Evolutionary conservation across 208 protist genomes (phyloP).

Genomic region (Lotmaria passim): DNA sequence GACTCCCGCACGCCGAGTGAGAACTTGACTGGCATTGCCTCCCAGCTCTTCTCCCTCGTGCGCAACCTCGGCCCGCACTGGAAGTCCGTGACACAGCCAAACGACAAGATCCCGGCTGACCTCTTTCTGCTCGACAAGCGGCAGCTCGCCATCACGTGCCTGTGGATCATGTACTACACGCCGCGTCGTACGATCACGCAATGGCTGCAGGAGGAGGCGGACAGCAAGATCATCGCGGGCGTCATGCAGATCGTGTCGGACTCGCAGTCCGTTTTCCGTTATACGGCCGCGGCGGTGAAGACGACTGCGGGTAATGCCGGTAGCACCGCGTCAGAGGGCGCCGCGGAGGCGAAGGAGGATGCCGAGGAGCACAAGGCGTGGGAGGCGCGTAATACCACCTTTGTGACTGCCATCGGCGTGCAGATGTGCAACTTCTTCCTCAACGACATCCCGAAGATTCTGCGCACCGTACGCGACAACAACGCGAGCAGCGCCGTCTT

Average conservation of each 20-base stretch:
- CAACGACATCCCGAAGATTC: conserved; percentile 51
- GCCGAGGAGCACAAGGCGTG: conserved; percentile 48
- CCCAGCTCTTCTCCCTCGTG: conserved; percentile 75
- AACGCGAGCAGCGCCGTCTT: conserved; percentile 58
- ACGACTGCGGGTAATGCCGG: neutral
- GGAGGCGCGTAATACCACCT: conserved; percentile 80
- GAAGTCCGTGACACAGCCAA: conserved; percentile 60
- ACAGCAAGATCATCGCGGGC: conserved; percentile 64
- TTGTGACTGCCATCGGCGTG: conserved; percentile 74
- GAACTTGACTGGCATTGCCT: conserved; percentile 62
- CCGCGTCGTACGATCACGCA: conserved; percentile 39
- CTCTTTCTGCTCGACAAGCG: conserved; percentile 62
- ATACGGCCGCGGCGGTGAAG: conserved; percentile 31
- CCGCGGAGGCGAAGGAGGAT: neutral
- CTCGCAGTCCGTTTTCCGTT: conserved; percentile 75
- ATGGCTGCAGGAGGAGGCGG: conserved; percentile 60
- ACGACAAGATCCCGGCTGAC: conserved; percentile 49
- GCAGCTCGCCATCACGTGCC: conserved; percentile 55
- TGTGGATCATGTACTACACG: conserved; percentile 88
- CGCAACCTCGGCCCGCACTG: conserved; percentile 58
- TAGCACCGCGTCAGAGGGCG: too few relatives aligned
- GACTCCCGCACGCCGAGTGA: conserved; percentile 60
- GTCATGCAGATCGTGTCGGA: conserved; percentile 76
- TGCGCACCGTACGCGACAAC: conserved; percentile 69
- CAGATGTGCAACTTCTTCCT: conserved; percentile 68